Percentiles rank a stretch among this genome's conserved stretches.
phyloP scores from a whole-genome alignment of 2,329 filamentous ascomycete species.

The Alternaria tenuissima region DNA sequence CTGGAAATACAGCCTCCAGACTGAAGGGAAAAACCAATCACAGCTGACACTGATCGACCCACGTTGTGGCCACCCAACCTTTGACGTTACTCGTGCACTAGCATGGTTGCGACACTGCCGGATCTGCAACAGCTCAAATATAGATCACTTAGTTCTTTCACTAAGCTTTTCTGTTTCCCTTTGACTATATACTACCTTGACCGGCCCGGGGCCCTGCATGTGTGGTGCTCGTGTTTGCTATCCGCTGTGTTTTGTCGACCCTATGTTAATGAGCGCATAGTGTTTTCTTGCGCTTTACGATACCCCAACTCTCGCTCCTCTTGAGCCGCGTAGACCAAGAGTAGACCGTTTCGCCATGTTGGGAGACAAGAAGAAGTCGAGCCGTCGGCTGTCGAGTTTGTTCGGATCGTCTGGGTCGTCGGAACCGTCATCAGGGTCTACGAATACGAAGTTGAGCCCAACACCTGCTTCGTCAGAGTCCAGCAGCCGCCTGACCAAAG shows the following conservation, averaged over 20 bases:
- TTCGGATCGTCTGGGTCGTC: constrained; percentile 36
- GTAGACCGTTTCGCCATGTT: constrained; percentile 23
- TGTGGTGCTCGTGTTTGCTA: constrained; percentile 35
- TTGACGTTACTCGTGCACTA: constrained; percentile 25
- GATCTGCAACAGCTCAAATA: constrained; percentile 40
- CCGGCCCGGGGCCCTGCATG: constrained; percentile 22
- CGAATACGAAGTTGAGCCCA: constrained; percentile 24
- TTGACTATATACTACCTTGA: constrained; percentile 20
- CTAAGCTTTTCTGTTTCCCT: constrained; percentile 20
- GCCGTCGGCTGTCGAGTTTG: constrained; percentile 45
- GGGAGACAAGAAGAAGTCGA: constrained; percentile 44
- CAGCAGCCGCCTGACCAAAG: constrained; percentile 39
- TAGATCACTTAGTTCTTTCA: constrained; percentile 32
- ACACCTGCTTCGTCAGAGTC: constrained; percentile 37
- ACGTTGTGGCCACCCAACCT: constrained; percentile 29
- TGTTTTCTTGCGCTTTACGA: constrained; percentile 12
- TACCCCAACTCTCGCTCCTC: not conserved
- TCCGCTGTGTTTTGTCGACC: constrained; percentile 20
- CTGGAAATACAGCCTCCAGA: constrained; percentile 8
- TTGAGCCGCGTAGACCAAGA: not conserved
- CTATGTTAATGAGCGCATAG: constrained; percentile 21
- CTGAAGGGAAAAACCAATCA: constrained; percentile 12
- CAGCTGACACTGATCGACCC: constrained; percentile 9
- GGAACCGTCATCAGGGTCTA: constrained; percentile 12
- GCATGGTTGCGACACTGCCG: constrained; percentile 30